These are phyloP conservation scores for Calonectria montana DNA, from an alignment of 2,329 filamentous ascomycete species.

Conservation along the genomic window DNA sequence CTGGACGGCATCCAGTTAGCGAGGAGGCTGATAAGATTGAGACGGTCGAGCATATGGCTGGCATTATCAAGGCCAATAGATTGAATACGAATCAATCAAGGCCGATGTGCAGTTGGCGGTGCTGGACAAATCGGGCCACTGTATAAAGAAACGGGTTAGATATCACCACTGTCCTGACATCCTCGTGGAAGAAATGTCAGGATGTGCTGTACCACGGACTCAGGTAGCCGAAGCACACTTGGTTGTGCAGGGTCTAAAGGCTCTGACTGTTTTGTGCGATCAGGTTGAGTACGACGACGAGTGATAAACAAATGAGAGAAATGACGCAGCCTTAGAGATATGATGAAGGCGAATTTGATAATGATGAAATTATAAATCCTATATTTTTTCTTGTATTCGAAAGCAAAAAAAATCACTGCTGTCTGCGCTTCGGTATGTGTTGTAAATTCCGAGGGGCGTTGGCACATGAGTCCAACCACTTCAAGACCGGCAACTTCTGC, in stretches of 20 bases:
- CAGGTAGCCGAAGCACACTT: constrained; percentile 17
- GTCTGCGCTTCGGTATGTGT: neutral
- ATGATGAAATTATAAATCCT: neutral
- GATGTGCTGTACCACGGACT: constrained; percentile 9
- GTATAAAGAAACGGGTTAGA: constrained; percentile 1
- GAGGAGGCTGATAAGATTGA: constrained; percentile 16
- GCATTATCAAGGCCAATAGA: constrained; percentile 18
- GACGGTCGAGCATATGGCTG: neutral
- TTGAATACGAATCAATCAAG: too few relatives aligned
- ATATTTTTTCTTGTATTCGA: neutral
- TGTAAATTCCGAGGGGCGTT: neutral
- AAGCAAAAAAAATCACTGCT: neutral
- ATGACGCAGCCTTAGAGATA: neutral
- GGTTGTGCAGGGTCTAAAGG: constrained; percentile 1
- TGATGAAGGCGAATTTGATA: neutral
- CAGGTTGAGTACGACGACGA: neutral
- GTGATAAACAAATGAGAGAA: neutral
- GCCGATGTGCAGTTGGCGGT: constrained; percentile 8
- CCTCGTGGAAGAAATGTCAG: neutral
- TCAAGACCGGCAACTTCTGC: too few relatives aligned
- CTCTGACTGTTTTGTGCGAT: neutral
- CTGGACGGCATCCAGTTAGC: constrained; percentile 7
- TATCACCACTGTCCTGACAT: neutral
- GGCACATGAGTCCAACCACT: too few relatives aligned
- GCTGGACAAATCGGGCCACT: constrained; percentile 18